Conservation (phyloP, 305 asterid species). For the Fraxinus floribunda region DNA sequence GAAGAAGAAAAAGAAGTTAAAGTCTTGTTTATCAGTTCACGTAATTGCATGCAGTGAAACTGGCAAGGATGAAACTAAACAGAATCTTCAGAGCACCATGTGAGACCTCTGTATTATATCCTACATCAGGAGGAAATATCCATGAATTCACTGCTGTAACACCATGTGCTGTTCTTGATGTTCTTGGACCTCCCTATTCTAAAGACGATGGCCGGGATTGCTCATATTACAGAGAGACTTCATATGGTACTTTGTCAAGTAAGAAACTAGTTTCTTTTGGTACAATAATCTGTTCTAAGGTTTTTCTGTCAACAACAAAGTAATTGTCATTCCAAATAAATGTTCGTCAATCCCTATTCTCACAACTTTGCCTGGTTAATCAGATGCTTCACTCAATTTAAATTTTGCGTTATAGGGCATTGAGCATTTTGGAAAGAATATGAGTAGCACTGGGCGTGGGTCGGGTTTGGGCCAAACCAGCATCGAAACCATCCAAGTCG, state of each 20-base stretch:
- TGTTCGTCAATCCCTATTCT: neutral
- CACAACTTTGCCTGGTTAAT: neutral
- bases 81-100: constrained; percentile 59
- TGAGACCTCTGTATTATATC: constrained; percentile 62
- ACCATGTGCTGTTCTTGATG: constrained; percentile 81
- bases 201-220: constrained; percentile 69
- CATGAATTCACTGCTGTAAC: constrained; percentile 75
- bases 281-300: neutral
- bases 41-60: constrained; percentile 33
- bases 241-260: constrained; percentile 16
- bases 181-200: constrained; percentile 77
- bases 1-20: neutral
- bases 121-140: constrained; percentile 84
- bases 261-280: neutral
- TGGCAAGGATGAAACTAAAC: constrained; percentile 60
- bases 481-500: neutral
- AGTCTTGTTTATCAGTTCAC: neutral
- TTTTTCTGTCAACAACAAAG: neutral
- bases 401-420: neutral
- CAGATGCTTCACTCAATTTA: neutral
- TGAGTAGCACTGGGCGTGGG: neutral
- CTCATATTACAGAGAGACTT: constrained; percentile 54
- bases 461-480: neutral
- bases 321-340: neutral
- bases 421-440: neutral